Evolutionary conservation across 2,329 filamentous ascomycete species (phyloP), one percentile per base, ranked within the genome.

Genomic region (Fusarium miscanthi): DNA sequence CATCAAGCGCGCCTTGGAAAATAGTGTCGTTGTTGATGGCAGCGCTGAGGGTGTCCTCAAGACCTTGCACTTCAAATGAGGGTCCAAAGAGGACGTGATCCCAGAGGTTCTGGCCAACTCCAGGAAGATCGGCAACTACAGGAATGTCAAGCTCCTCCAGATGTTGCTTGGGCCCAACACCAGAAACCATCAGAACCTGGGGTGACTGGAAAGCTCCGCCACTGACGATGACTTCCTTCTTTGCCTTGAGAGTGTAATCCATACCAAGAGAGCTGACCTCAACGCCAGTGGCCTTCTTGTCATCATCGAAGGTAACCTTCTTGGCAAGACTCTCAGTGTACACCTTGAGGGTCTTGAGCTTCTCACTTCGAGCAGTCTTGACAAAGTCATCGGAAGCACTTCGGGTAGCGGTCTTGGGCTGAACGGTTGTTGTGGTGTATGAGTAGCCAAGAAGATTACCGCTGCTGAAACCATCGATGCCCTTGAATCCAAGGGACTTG

Each of bases 291-390:
- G 84, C 85, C 51, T 77, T 82, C 42, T 78, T 84, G 2, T 80
- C 69, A 0, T 42, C 42, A 54, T 84, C 73, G 49, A 87, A 88
- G 0, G 86, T 30, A 2, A 89, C 81, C 45, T 80, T 82, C 70
- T 84, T 82, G 5, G 83, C 86, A 8, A 83, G 76, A 0, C 85
- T 85, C 8, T 80, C 62, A 0, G 75, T 77, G 54, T 84, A 87
- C 1, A 87, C 75, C 6, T 77, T 82, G 6, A 87, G 77, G 12
- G 81, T 77, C 0, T 78, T 74, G n/a, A 74, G 72, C 2, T 74
- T 65, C 35, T 73, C 69, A 16, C 75, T 73, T 8, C 77, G 79
- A 2, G 77, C 78, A 16, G 57, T 31, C 45, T 77, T 74, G n/a
- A 79, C 46, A 37, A 75, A 79, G 33, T 77, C 63, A 3, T 74